These are phyloP conservation scores for Dalbergia cochinchinensis DNA, from an alignment of 306 rosid species.

Conservation along the genomic window DNA sequence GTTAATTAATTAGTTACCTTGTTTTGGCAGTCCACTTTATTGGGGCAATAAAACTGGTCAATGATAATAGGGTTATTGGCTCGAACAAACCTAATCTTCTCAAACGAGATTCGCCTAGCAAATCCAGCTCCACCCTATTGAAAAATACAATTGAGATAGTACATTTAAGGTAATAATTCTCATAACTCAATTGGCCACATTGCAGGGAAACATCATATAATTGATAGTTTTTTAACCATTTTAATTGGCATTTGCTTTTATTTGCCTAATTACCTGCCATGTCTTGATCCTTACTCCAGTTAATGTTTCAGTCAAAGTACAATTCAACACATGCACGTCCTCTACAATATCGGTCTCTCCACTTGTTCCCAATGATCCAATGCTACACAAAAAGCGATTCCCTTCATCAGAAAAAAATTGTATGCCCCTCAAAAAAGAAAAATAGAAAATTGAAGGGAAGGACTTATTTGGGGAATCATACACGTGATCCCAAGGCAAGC, in stretches of 20 bases:
- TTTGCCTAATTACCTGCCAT: slow-evolving; percentile 57
- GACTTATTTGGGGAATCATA: too few relatives aligned
- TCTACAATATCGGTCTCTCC: slow-evolving; percentile 56
- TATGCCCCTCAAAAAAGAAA: too few relatives aligned
- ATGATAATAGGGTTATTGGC: slow-evolving; percentile 60
- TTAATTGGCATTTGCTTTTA: background rate
- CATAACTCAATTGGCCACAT: background rate
- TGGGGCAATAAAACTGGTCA: slow-evolving; percentile 62
- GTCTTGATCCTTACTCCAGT: slow-evolving; percentile 79
- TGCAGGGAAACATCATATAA: background rate
- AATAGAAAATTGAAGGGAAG: too few relatives aligned
- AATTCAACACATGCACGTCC: slow-evolving; percentile 59
- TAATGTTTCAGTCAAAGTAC: slow-evolving; percentile 56
- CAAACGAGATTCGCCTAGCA: slow-evolving; percentile 58
- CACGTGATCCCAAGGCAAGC: too few relatives aligned
- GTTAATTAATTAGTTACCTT: slow-evolving; percentile 39
- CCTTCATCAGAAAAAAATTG: background rate
- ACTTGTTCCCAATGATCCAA: slow-evolving; percentile 72
- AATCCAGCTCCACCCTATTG: slow-evolving; percentile 64
- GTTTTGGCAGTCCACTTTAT: slow-evolving; percentile 39
- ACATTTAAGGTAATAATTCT: background rate
- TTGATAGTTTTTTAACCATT: background rate
- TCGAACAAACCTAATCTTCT: slow-evolving; percentile 50
- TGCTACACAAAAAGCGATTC: slow-evolving; percentile 43
- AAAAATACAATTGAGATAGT: slow-evolving; percentile 2